Conservation (phyloP, 208 protist species). For the Tritrichomonas musculus region DNA sequence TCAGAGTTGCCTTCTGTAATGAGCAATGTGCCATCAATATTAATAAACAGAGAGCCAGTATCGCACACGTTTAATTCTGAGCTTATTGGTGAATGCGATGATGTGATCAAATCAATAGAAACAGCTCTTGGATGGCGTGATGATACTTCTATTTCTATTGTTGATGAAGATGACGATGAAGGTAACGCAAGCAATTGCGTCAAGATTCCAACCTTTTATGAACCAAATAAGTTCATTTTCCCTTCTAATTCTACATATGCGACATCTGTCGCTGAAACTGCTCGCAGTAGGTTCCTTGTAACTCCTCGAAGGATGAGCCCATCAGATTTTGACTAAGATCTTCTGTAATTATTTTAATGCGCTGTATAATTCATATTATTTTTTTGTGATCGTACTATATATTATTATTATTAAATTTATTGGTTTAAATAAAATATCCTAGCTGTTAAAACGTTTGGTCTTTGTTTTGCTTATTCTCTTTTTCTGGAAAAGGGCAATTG, state of each 20-base stretch:
- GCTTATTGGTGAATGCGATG: background rate
- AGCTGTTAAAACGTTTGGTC: too few species aligned
- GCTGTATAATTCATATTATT: too few species aligned
- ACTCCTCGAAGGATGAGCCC: background rate
- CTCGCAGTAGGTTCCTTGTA: background rate
- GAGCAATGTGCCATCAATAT: background rate
- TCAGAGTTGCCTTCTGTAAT: background rate
- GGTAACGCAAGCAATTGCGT: too few species aligned
- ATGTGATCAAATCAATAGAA: background rate
- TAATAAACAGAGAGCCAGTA: background rate
- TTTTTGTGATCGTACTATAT: too few species aligned
- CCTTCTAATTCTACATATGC: background rate
- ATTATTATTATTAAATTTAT: too few species aligned
- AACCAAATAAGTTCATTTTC: conserved; percentile 19
- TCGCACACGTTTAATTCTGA: background rate
- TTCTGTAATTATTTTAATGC: too few species aligned
- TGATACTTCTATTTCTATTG: too few species aligned
- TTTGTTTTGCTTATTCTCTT: too few species aligned
- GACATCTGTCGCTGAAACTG: background rate
- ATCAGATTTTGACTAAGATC: too few species aligned
- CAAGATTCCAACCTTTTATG: background rate
- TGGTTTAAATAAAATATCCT: too few species aligned
- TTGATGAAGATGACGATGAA: too few species aligned
- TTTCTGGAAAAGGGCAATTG: too few species aligned
- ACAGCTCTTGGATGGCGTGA: background rate